Conservation (phyloP, 169 alveolate species). For the Eimeria zaria region DNA sequence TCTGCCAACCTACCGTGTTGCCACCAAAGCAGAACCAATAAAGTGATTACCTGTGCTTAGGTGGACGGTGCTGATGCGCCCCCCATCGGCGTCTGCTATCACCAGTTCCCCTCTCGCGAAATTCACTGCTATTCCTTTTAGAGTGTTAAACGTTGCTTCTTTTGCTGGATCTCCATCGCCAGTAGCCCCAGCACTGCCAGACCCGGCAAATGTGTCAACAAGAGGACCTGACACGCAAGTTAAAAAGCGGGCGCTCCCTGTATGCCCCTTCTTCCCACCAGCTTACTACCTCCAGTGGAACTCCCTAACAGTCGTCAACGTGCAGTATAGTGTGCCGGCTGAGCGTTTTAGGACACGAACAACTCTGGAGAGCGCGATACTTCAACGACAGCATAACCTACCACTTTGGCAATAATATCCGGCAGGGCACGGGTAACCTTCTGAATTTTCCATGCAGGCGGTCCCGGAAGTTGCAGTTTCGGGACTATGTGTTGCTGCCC, state of each 20-base stretch:
- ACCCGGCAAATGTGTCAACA: conserved; percentile 26
- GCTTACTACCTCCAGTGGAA: background rate
- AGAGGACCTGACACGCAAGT: background rate
- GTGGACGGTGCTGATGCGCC: conserved; percentile 33
- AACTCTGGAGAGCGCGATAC: background rate
- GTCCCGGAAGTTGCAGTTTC: conserved; percentile 14
- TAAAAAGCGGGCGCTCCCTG: background rate
- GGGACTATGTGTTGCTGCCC: conserved; percentile 65
- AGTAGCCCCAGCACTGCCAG: background rate
- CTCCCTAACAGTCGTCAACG: too few relatives aligned
- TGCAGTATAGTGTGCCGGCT: background rate
- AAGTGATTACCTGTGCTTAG: conserved; percentile 13
- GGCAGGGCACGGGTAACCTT: conserved; percentile 69
- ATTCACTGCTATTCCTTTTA: conserved; percentile 15
- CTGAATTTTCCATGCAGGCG: conserved; percentile 24
- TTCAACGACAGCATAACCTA: background rate
- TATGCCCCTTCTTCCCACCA: background rate
- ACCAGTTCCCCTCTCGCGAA: conserved; percentile 17
- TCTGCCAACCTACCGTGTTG: background rate
- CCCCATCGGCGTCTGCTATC: background rate
- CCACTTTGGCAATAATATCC: conserved; percentile 75
- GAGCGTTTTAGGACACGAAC: background rate
- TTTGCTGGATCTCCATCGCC: conserved; percentile 4
- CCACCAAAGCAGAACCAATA: background rate
- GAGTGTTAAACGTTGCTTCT: background rate